A percentile compares a stretch with the other conserved stretches of the same genome.
Conservation (phyloP, 2,329 filamentous ascomycete genomes). For the Penicillium sp. region DNA sequence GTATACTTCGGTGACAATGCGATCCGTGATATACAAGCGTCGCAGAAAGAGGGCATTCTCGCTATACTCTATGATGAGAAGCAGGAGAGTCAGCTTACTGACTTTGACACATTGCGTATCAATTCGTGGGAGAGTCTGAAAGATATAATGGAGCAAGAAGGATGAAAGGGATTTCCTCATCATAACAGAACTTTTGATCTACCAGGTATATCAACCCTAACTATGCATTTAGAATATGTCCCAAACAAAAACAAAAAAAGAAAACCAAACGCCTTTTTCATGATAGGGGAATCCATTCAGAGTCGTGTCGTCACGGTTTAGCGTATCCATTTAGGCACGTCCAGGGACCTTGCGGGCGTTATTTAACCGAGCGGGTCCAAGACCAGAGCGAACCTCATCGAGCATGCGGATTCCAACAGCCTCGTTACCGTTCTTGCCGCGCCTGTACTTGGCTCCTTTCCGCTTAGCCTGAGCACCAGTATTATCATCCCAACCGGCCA, state of each 20-base stretch:
- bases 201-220: conserved; percentile 20
- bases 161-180: conserved; percentile 13
- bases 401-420: conserved; percentile 84
- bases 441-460: conserved; percentile 56
- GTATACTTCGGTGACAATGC: conserved; percentile 35
- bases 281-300: conserved; percentile 26
- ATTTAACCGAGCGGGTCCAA: conserved; percentile 74
- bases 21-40: conserved; percentile 32
- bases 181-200: conserved; percentile 22
- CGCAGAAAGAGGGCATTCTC: conserved; percentile 26
- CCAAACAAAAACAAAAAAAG: conserved; percentile 15
- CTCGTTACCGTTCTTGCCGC: conserved; percentile 78
- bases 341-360: conserved; percentile 30
- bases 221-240: conserved; percentile 21
- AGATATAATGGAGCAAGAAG: conserved; percentile 5
- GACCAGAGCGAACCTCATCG: conserved; percentile 80
- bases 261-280: conserved; percentile 29
- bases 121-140: conserved; percentile 15
- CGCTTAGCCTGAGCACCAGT: conserved; percentile 47
- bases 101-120: conserved; percentile 9
- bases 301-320: conserved; percentile 26
- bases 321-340: conserved; percentile 32
- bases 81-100: not conserved
- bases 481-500: conserved; percentile 63
- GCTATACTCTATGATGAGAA: conserved; percentile 29